A percentile compares a stretch with the other conserved stretches of the same genome.
Evolutionary conservation across 2,329 filamentous ascomycete genomes (phyloP).

Genomic region (Neonectria ditissima): DNA sequence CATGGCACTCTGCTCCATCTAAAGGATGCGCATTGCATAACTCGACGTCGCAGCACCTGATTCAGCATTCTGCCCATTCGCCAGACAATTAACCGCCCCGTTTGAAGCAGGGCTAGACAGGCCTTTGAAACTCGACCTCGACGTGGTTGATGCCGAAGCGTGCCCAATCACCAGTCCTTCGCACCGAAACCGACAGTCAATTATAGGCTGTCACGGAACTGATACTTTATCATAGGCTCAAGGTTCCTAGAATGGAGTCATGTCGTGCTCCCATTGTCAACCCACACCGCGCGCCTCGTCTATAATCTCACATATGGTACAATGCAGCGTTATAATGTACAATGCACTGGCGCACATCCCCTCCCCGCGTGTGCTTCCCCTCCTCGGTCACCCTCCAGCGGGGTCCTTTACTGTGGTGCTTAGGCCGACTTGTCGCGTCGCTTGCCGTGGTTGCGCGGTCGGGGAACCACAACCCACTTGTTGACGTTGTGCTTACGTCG

Average conservation of each 20-base stretch:
- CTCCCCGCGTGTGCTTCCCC: conserved; percentile 30
- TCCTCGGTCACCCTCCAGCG: conserved; percentile 14
- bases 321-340: conserved; percentile 48
- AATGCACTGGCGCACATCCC: conserved; percentile 40
- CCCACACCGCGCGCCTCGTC: conserved; percentile 34
- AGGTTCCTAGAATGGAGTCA: conserved; percentile 16
- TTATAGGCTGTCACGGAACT: neutral
- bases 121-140: conserved; percentile 13
- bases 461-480: conserved; percentile 87
- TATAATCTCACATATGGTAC: conserved; percentile 52
- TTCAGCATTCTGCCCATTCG: conserved; percentile 9
- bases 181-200: neutral
- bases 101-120: conserved; percentile 15
- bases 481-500: conserved; percentile 89
- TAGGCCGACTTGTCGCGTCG: conserved; percentile 72
- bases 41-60: conserved; percentile 1
- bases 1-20: neutral
- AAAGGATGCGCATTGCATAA: conserved; percentile 11
- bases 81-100: neutral
- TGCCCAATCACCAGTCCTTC: neutral
- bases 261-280: conserved; percentile 31
- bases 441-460: conserved; percentile 91
- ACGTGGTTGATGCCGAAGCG: neutral
- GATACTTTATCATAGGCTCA: conserved; percentile 1
- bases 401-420: conserved; percentile 38